Evolutionary conservation across 2,329 filamentous ascomycete species (phyloP).

Genomic region (Xylariaceae sp.): DNA sequence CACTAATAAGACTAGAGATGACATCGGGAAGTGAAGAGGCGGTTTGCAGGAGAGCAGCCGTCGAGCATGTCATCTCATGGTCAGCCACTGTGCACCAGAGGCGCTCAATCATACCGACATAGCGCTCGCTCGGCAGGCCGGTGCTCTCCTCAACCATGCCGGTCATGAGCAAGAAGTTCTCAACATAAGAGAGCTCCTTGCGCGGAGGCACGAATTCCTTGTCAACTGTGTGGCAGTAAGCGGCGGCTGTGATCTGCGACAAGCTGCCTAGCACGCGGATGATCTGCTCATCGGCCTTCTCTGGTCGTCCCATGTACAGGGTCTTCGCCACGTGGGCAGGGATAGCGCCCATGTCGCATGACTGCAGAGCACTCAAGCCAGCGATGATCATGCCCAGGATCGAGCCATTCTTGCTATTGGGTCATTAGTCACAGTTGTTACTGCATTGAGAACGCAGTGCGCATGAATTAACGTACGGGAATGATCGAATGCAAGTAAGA

Average conservation of each 20-base stretch:
- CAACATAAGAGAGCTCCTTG: slow-evolving; percentile 17
- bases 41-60: slow-evolving; percentile 18
- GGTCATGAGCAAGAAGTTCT: slow-evolving; percentile 21
- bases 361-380: slow-evolving; percentile 16
- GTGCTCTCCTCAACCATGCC: slow-evolving; percentile 18
- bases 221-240: slow-evolving; percentile 18
- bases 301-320: slow-evolving; percentile 15
- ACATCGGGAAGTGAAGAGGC: slow-evolving; percentile 18
- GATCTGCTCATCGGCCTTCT: slow-evolving; percentile 18
- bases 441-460: background rate
- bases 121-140: slow-evolving; percentile 12
- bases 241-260: slow-evolving; percentile 19
- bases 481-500: slow-evolving; percentile 14
- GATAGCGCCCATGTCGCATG: slow-evolving; percentile 13
- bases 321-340: slow-evolving; percentile 16
- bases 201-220: slow-evolving; percentile 15
- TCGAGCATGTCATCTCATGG: slow-evolving; percentile 22
- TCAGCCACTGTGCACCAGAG: slow-evolving; percentile 18
- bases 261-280: slow-evolving; percentile 16
- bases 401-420: slow-evolving; percentile 16
- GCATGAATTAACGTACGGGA: slow-evolving; percentile 12
- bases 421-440: background rate
- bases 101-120: slow-evolving; percentile 15
- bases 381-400: slow-evolving; percentile 21
- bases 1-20: slow-evolving; percentile 16